These are phyloP conservation scores for Millerozyma acaciae DNA, from an alignment of 805 yeast species.

Conservation along the genomic window DNA sequence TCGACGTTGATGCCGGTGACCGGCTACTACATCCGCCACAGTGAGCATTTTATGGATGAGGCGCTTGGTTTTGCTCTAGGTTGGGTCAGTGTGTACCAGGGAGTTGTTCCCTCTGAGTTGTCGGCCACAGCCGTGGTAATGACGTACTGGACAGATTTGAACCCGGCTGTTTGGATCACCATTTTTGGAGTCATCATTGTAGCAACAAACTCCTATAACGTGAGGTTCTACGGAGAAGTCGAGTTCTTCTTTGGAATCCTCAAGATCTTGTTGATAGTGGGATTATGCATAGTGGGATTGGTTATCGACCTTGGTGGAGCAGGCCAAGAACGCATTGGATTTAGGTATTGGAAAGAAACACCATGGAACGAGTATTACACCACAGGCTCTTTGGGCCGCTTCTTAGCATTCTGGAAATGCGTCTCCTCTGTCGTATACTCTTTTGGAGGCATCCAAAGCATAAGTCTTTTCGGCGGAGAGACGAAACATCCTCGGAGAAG, in stretches of 20 bases:
- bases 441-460: constrained; percentile 29
- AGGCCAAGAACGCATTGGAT: constrained; percentile 22
- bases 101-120: constrained; percentile 37
- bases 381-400: constrained; percentile 17
- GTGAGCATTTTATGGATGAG: constrained; percentile 39
- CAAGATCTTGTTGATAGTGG: constrained; percentile 21
- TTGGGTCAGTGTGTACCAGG: constrained; percentile 36
- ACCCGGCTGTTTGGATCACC: constrained; percentile 44
- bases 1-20: constrained; percentile 37
- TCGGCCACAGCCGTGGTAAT: constrained; percentile 46
- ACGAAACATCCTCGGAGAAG: constrained; percentile 29
- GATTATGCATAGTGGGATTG: constrained; percentile 17
- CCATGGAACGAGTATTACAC: constrained; percentile 27
- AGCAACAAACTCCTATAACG: constrained; percentile 30
- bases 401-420: constrained; percentile 26
- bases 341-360: constrained; percentile 42
- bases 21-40: constrained; percentile 32
- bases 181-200: constrained; percentile 35
- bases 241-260: constrained; percentile 24
- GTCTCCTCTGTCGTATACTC: constrained; percentile 38
- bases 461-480: constrained; percentile 27
- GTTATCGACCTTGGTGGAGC: constrained; percentile 25
- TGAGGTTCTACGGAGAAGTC: constrained; percentile 34
- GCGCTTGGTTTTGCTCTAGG: constrained; percentile 47
- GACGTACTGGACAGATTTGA: constrained; percentile 42